Evolutionary conservation across 352 stramenopile genomes (phyloP).

Genomic region (Globisporangium cederbergense): DNA sequence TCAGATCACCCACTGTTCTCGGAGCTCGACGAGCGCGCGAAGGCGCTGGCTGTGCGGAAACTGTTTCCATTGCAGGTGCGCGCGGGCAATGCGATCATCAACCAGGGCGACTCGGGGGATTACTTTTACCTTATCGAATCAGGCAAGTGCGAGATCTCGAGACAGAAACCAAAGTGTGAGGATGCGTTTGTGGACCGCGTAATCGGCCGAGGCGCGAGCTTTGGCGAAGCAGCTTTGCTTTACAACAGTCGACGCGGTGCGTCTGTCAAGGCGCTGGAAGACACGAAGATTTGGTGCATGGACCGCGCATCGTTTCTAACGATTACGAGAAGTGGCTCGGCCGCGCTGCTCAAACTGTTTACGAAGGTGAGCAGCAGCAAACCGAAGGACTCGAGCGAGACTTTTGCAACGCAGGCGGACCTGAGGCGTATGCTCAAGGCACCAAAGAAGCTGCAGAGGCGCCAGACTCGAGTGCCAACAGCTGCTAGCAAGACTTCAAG

Average conservation of each 20-base stretch:
- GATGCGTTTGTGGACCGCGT: conserved; percentile 63
- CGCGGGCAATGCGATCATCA: conserved; percentile 59
- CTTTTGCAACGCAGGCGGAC: conserved; percentile 57
- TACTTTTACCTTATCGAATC: conserved; percentile 87
- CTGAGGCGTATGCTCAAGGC: conserved; percentile 55
- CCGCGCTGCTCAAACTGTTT: conserved; percentile 75
- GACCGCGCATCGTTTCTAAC: conserved; percentile 81
- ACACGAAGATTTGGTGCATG: conserved; percentile 94
- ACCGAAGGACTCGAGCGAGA: conserved; percentile 35
- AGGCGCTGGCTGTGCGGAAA: conserved; percentile 78
- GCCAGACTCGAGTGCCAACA: conserved; percentile 18
- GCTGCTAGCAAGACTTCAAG: conserved; percentile 3
- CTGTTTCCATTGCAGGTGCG: conserved; percentile 73
- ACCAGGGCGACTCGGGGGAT: conserved; percentile 76
- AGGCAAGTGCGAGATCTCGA: conserved; percentile 71
- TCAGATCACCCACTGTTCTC: conserved; percentile 75
- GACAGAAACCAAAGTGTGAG: conserved; percentile 52
- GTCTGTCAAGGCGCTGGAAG: conserved; percentile 81
- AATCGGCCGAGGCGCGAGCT: conserved; percentile 73
- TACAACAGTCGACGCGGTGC: conserved; percentile 95
- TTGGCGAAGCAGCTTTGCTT: conserved; percentile 95
- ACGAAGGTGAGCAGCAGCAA: conserved; percentile 49
- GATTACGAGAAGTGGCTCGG: conserved; percentile 78
- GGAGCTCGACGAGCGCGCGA: conserved; percentile 67
- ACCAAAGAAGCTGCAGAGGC: conserved; percentile 29